phyloP scores from a whole-genome alignment of 176 grass and related monocot species.

The Oryza officinalis region DNA sequence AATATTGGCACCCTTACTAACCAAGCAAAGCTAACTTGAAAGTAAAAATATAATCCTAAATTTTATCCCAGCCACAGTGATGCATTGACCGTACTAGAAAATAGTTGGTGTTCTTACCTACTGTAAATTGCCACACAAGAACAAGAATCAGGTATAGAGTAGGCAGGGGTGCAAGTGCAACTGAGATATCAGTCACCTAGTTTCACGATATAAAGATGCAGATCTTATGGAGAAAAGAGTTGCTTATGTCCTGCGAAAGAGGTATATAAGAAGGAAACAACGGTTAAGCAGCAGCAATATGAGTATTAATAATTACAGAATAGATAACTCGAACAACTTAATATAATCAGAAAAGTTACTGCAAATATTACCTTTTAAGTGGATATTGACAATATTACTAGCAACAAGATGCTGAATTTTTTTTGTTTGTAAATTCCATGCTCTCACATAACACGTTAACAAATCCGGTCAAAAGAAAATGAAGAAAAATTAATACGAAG shows the following conservation, averaged over 20 bases:
- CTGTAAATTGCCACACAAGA: not conserved
- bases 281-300: not conserved
- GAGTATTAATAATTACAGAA: not conserved
- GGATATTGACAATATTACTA: not conserved
- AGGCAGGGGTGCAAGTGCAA: not conserved
- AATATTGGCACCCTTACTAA: not conserved
- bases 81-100: not conserved
- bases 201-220: slow-evolving; percentile 2
- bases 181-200: slow-evolving; percentile 16
- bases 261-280: not conserved
- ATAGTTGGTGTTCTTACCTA: not conserved
- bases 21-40: not conserved
- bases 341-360: not conserved
- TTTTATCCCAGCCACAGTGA: not conserved
- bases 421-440: not conserved
- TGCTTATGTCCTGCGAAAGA: slow-evolving; percentile 11
- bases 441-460: not conserved
- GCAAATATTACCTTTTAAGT: not conserved
- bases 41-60: not conserved
- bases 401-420: not conserved
- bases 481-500: not conserved
- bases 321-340: not conserved
- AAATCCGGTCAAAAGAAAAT: not conserved
- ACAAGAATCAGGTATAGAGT: slow-evolving; percentile 4
- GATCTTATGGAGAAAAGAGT: not conserved